A percentile compares a stretch with the other conserved stretches of the same genome.
These are phyloP conservation scores for Mallotus repandus DNA, from an alignment of 441 rosid genomes.

Conservation along the genomic window DNA sequence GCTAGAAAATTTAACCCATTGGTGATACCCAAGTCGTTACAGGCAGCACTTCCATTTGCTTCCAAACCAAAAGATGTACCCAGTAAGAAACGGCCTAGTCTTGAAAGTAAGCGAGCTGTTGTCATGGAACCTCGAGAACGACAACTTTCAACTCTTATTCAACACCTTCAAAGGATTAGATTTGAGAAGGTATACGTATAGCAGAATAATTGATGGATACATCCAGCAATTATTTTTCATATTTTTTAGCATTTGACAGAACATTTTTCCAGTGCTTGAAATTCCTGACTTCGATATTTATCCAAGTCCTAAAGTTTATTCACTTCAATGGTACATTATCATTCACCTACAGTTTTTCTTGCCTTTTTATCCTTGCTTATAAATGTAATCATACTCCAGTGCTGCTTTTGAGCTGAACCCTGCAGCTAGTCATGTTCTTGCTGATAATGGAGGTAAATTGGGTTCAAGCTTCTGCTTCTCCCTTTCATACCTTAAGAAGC, in stretches of 20 bases:
- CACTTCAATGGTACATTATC: too few relatives aligned
- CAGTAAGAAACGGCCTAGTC: constrained; percentile 38
- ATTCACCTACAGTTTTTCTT: background rate
- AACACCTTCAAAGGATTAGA: constrained; percentile 55
- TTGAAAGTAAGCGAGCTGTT: constrained; percentile 74
- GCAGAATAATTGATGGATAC: background rate
- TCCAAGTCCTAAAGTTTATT: too few relatives aligned
- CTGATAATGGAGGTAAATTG: background rate
- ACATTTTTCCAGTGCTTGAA: background rate
- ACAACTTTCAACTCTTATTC: constrained; percentile 48
- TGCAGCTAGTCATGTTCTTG: background rate
- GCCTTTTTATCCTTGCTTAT: background rate
- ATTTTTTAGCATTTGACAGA: background rate
- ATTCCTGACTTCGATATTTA: background rate
- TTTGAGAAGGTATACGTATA: constrained; percentile 57
- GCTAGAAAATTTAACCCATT: constrained; percentile 67
- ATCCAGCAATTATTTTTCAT: background rate
- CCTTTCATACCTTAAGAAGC: too few relatives aligned
- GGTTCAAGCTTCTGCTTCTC: background rate
- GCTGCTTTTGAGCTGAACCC: background rate
- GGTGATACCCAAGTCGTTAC: constrained; percentile 68
- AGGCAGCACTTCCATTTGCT: constrained; percentile 64
- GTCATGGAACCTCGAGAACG: constrained; percentile 71
- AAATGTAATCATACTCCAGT: background rate
- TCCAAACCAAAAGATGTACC: constrained; percentile 78